Conservation (phyloP, 805 yeast genomes). For the Candida oleophila region DNA sequence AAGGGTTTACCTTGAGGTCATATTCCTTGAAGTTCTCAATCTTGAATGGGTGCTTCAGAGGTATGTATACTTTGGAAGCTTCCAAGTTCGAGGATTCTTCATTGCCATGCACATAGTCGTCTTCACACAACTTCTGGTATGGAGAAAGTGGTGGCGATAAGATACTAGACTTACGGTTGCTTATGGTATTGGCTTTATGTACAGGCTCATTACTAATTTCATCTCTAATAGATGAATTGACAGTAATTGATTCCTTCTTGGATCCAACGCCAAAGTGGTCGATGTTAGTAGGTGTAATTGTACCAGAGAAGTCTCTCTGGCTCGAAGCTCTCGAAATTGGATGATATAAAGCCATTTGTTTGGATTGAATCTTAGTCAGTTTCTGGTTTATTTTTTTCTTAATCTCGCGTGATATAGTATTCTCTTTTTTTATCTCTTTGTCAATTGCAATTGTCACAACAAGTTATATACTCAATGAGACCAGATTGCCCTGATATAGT, state of each 20-base stretch:
- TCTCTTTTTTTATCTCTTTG: not conserved
- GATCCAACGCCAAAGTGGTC: slow-evolving; percentile 1
- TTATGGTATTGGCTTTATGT: not conserved
- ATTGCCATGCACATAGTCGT: slow-evolving; percentile 1
- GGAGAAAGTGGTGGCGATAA: slow-evolving; percentile 50
- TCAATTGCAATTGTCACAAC: no score
- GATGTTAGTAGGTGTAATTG: slow-evolving; percentile 28
- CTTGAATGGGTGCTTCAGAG: slow-evolving; percentile 40
- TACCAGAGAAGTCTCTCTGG: slow-evolving; percentile 26
- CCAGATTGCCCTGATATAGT: no score
- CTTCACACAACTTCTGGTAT: slow-evolving; percentile 21
- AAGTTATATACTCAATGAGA: no score
- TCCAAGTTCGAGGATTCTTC: not conserved
- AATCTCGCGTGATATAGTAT: not conserved
- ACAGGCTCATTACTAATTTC: not conserved
- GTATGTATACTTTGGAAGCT: slow-evolving; percentile 17
- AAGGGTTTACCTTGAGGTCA: slow-evolving; percentile 51
- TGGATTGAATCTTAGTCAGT: not conserved
- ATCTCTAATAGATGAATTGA: not conserved
- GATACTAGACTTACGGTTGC: slow-evolving; percentile 19
- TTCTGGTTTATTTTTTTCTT: not conserved
- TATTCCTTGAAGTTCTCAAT: slow-evolving; percentile 46
- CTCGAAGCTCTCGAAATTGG: slow-evolving; percentile 29
- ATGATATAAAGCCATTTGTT: slow-evolving; percentile 30
- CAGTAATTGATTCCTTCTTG: not conserved